These are phyloP conservation scores for Colletotrichum salicis DNA, from an alignment of 2,329 filamentous ascomycete species.

Conservation along the genomic window DNA sequence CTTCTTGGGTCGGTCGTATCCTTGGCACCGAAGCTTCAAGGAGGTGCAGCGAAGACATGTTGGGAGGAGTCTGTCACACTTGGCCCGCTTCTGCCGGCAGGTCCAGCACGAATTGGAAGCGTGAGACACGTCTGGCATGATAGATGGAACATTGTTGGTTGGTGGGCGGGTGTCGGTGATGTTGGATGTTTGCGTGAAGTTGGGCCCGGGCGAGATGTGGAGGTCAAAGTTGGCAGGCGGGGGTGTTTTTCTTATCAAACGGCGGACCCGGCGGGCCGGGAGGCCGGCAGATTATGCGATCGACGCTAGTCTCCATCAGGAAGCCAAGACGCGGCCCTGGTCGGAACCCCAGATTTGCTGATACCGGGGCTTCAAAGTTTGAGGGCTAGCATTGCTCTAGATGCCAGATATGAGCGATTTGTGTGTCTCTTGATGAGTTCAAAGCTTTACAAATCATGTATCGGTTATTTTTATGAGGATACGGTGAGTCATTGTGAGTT, in stretches of 20 bases:
- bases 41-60: conserved; percentile 24
- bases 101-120: conserved; percentile 29
- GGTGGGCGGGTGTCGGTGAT: background rate
- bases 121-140: conserved; percentile 25
- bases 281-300: background rate
- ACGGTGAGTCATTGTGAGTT: no score
- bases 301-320: conserved; percentile 6
- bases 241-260: conserved; percentile 7
- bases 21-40: conserved; percentile 28
- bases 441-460: no score
- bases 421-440: no score
- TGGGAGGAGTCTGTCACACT: conserved; percentile 28
- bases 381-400: no score
- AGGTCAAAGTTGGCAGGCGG: background rate
- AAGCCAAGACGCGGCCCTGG: conserved; percentile 33
- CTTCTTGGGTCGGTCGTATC: conserved; percentile 24
- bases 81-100: conserved; percentile 30
- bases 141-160: conserved; percentile 13
- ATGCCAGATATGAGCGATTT: no score
- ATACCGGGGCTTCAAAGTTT: background rate
- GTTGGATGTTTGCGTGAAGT: background rate
- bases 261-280: background rate
- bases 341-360: conserved; percentile 17
- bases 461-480: no score
- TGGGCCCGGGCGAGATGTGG: background rate